Conservation (phyloP, 495 filamentous ascomycete species). For the Penicillium egyptiacum region DNA sequence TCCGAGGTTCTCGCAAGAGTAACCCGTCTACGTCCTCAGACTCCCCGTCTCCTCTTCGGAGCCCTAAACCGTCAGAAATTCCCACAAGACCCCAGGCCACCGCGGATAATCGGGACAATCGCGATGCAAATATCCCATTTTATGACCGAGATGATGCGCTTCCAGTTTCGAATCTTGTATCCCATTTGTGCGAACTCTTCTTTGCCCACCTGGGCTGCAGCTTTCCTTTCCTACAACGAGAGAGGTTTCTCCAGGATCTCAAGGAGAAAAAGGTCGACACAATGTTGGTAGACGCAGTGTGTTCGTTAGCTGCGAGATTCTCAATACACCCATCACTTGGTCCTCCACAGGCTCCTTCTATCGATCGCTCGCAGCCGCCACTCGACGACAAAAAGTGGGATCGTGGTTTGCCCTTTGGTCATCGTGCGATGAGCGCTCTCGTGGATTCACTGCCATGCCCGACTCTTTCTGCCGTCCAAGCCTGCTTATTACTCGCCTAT, state of each 20-base stretch:
- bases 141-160: slow-evolving; percentile 70
- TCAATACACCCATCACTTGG: slow-evolving; percentile 65
- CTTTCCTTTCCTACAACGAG: slow-evolving; percentile 74
- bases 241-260: slow-evolving; percentile 66
- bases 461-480: slow-evolving; percentile 75
- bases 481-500: slow-evolving; percentile 77
- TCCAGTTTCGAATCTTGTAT: slow-evolving; percentile 69
- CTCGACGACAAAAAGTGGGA: slow-evolving; percentile 46
- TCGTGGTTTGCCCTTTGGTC: slow-evolving; percentile 70
- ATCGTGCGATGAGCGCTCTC: slow-evolving; percentile 69
- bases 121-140: slow-evolving; percentile 68
- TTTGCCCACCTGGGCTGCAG: slow-evolving; percentile 77
- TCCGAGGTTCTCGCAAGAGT: slow-evolving; percentile 55
- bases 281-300: slow-evolving; percentile 84
- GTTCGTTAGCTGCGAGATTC: slow-evolving; percentile 77
- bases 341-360: slow-evolving; percentile 50
- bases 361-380: slow-evolving; percentile 47
- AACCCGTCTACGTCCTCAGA: slow-evolving; percentile 51
- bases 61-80: slow-evolving; percentile 32
- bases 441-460: slow-evolving; percentile 78
- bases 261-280: slow-evolving; percentile 77
- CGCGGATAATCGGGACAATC: slow-evolving; percentile 42
- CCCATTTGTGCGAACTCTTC: slow-evolving; percentile 72
- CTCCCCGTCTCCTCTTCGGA: slow-evolving; percentile 38
- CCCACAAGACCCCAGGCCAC: slow-evolving; percentile 27